These are phyloP conservation scores for Neurospora sp. DNA, from an alignment of 495 filamentous ascomycete species.

Conservation along the genomic window DNA sequence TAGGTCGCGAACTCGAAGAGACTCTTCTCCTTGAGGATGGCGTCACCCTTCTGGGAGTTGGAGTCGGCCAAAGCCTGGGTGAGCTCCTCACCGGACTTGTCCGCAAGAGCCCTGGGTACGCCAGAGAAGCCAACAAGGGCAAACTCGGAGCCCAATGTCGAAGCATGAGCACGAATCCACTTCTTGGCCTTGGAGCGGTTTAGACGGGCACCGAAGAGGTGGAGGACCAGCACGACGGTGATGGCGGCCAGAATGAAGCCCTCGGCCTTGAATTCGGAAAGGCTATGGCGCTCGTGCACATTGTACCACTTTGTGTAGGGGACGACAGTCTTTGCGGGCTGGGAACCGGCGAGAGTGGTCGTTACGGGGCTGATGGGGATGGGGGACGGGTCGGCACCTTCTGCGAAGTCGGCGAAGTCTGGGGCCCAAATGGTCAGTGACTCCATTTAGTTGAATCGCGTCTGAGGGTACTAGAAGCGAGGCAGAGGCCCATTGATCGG, in stretches of 20 bases:
- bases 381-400: conserved; percentile 54
- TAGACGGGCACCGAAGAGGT: conserved; percentile 70
- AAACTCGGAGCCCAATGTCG: conserved; percentile 69
- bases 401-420: conserved; percentile 77
- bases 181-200: conserved; percentile 71
- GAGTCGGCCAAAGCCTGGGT: conserved; percentile 18
- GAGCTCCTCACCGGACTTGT: conserved; percentile 32
- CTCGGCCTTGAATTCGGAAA: conserved; percentile 79
- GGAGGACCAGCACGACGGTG: conserved; percentile 60
- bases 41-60: conserved; percentile 38
- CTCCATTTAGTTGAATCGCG: background rate
- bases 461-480: background rate
- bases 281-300: conserved; percentile 76
- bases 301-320: conserved; percentile 95
- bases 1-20: conserved; percentile 78
- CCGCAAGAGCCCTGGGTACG: conserved; percentile 26
- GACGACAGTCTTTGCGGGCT: conserved; percentile 38
- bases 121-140: conserved; percentile 73
- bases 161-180: conserved; percentile 69
- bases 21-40: conserved; percentile 69
- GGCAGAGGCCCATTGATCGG: background rate
- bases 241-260: conserved; percentile 70
- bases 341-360: conserved; percentile 29
- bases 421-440: conserved; percentile 4
- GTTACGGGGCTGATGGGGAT: conserved; percentile 18